Conservation (phyloP, 345 rosid genomes). For the Lepidium sativum region DNA sequence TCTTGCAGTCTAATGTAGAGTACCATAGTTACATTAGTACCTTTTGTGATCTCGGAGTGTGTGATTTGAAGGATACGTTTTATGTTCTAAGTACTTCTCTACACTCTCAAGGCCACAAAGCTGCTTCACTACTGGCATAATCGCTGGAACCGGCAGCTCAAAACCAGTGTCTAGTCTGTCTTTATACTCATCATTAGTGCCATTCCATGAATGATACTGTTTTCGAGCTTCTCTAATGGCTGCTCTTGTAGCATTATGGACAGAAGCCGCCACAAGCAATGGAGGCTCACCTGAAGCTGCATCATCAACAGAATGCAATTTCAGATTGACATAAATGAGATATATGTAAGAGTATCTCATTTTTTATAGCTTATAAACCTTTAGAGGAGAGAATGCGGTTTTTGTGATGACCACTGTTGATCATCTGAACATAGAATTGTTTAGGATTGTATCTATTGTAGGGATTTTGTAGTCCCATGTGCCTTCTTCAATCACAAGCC, state of each 20-base stretch:
- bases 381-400: conserved; percentile 78
- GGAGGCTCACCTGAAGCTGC: conserved; percentile 99
- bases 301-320: not conserved
- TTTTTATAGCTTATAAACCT: conserved; percentile 33
- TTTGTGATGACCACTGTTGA: conserved; percentile 69
- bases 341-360: not conserved
- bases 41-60: not conserved
- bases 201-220: conserved; percentile 54
- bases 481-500: conserved; percentile 56
- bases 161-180: conserved; percentile 22
- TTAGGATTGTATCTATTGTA: conserved; percentile 75
- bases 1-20: too few species aligned
- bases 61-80: conserved; percentile 5
- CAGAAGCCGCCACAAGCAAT: conserved; percentile 62
- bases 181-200: not conserved
- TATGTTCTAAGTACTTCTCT: conserved; percentile 50
- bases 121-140: conserved; percentile 72
- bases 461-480: conserved; percentile 92
- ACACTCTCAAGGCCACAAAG: conserved; percentile 61
- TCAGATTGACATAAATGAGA: not conserved
- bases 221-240: conserved; percentile 64
- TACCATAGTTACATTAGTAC: too few species aligned
- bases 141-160: conserved; percentile 68
- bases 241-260: conserved; percentile 74
- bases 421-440: conserved; percentile 67